Evolutionary conservation across 768 basidiomycete genomes (phyloP), one percentile per base, ranked within the genome.

Genomic region (Tylopilus vinaceipallidus): DNA sequence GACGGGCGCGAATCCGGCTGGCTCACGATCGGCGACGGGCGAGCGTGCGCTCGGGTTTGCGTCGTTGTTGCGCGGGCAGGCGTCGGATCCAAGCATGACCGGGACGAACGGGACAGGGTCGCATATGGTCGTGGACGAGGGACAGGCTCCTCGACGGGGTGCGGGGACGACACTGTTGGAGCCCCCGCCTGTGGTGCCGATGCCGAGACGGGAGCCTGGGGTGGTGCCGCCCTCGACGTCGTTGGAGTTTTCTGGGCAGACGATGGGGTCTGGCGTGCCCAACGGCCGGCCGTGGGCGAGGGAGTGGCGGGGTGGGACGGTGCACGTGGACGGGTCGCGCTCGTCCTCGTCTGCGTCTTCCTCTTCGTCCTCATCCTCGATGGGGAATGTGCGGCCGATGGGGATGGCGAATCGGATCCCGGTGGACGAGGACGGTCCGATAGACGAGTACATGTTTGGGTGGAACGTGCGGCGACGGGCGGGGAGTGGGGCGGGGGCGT

Each of bases 261-360:
- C n/a, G n/a, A n/a, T n/a, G n/a, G n/a, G n/a, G n/a, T n/a, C n/a
- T n/a, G n/a, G n/a, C n/a, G n/a, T n/a, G n/a, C n/a, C 12, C 27
- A 12, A 6, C 27, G 27, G 27, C 6, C 27, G 27, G 27, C 22
- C 19, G 2, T 43, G 54, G 14, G 26, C 53, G 22, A 42, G 52
- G 37, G 55, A 61, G 2, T 57, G 61, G 62, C 27, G 58, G 46
- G 32, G n/a, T 22, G 26, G 40, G 52, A 60, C n/a, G 54, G 60
- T 26, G 38, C 24, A 42, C 8, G 7, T 30, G 30, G 51, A 61
- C 17, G 12, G 44, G 26, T 52, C 61, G 6, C 62, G 49, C 12
- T 61, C 61, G 45, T 52, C 59, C 17, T 50, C 56, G n/a, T 58
- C 61, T n/a, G 53, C 53, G 0, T 48, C 49, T 3, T 45, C 50